Evolutionary conservation across 352 stramenopile species (phyloP), one percentile per base, ranked within the genome.

Genomic region (Peronospora farinosa): DNA sequence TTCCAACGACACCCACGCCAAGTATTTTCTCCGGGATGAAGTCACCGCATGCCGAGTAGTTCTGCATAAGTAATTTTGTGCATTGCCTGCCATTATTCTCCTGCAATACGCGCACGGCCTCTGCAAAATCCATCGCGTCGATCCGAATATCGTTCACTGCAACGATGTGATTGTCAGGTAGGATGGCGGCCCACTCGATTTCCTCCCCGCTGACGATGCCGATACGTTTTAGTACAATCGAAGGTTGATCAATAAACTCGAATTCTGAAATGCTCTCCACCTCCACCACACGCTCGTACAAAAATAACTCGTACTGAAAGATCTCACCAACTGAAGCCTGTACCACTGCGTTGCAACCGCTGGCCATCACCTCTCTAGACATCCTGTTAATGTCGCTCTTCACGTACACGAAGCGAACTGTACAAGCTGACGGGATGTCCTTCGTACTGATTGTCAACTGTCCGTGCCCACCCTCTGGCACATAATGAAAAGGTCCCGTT

Each of bases 11-110:
- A 15, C 78, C 78, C 7, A 93, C 58, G 12, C 82, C 82, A 10
- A 93, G 48, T 43, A 93, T 90, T 47, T 93, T 93, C 48, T 93
- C 82, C 1, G 81, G 82, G 23, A 93, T 93, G 37, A 93, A 93
- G 15, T 93, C 82, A 13, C 82, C 82, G 30, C 79, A 87, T 0
- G 79, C 78, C 51, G 79, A 88, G 42, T 89, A 93, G 39, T 93
- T 93, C 47, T 93, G 82, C 78, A 93, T 91, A 13, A 93, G 65
- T 23, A 93, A 43, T 47, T 90, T 93, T 11, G 79, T 93, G 63
- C 82, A 93, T 57, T 85, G 77, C 32, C 84, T 77, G 28, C 82
- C 82, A 39, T 93, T 93, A 60, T 93, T 91, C 36, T 90, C 79
- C 35, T 93, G 82, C 9, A 93, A 63, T 15, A 91, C 74, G 33